These are phyloP conservation scores for Candida buenavistaensis DNA, from an alignment of 1,139 yeast genomes.

Conservation along the genomic window DNA sequence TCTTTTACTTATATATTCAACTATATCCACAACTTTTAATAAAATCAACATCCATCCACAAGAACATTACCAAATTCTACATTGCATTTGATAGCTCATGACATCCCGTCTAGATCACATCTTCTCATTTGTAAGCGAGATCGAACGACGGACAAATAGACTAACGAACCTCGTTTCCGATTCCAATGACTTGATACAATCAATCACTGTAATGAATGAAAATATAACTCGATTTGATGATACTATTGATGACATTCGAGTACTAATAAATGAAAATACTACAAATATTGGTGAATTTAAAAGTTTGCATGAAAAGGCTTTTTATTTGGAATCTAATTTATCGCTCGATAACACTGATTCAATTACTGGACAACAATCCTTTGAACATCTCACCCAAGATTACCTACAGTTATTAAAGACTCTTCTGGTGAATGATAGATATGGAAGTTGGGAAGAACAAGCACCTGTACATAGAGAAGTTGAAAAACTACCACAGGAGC, in stretches of 20 bases:
- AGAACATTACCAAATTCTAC: background rate
- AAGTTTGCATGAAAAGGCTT: slow-evolving; percentile 32
- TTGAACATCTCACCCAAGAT: slow-evolving; percentile 51
- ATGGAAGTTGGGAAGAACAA: background rate
- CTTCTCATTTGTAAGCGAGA: slow-evolving; percentile 29
- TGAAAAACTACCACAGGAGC: slow-evolving; percentile 1
- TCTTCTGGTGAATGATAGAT: slow-evolving; percentile 10
- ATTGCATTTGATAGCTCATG: slow-evolving; percentile 3
- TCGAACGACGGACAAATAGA: slow-evolving; percentile 27
- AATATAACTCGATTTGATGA: slow-evolving; percentile 29
- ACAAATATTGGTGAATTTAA: slow-evolving; percentile 26
- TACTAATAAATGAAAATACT: slow-evolving; percentile 24
- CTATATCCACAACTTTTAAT: background rate
- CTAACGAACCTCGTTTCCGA: slow-evolving; percentile 19
- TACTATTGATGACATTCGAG: slow-evolving; percentile 30
- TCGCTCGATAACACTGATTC: slow-evolving; percentile 25
- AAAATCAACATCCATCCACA: background rate
- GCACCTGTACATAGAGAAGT: too few species aligned
- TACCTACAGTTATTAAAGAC: slow-evolving; percentile 33
- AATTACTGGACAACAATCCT: slow-evolving; percentile 46
- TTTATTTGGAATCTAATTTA: slow-evolving; percentile 36
- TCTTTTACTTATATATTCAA: too few species aligned
- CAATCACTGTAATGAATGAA: slow-evolving; percentile 21
- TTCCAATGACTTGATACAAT: slow-evolving; percentile 22
- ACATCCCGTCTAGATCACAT: slow-evolving; percentile 29